Conservation (phyloP, 805 yeast genomes). For the Metschnikowia similis region DNA sequence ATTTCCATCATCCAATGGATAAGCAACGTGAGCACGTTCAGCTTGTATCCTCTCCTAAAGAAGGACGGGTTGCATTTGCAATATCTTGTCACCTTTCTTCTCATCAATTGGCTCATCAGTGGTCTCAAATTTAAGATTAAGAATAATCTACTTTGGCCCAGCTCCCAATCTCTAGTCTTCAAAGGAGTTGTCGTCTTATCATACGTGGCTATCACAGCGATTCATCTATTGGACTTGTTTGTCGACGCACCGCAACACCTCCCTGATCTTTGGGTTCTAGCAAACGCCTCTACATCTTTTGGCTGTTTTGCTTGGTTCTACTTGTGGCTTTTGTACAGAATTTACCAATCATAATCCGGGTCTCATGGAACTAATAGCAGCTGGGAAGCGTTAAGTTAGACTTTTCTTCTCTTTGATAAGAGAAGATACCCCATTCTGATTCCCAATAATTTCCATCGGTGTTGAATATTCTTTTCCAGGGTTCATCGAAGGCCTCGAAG, state of each 20-base stretch:
- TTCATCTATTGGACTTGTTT: slow-evolving; percentile 53
- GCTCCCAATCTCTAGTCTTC: slow-evolving; percentile 22
- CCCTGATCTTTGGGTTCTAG: slow-evolving; percentile 85
- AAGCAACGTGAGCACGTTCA: slow-evolving; percentile 76
- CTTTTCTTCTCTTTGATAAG: slow-evolving; percentile 1
- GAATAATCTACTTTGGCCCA: slow-evolving; percentile 21
- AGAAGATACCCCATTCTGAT: slow-evolving; percentile 66
- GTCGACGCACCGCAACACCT: slow-evolving; percentile 52
- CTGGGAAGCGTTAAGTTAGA: neutral
- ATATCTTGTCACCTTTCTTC: slow-evolving; percentile 53
- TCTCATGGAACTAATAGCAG: neutral
- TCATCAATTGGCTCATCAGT: slow-evolving; percentile 80
- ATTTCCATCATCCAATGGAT: slow-evolving; percentile 84
- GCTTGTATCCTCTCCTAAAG: slow-evolving; percentile 81
- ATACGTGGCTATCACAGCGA: slow-evolving; percentile 40
- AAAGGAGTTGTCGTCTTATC: slow-evolving; percentile 23
- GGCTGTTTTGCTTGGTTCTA: slow-evolving; percentile 72
- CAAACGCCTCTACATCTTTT: slow-evolving; percentile 70
- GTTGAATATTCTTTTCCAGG: slow-evolving; percentile 58
- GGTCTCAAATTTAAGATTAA: slow-evolving; percentile 41
- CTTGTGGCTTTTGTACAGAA: slow-evolving; percentile 70
- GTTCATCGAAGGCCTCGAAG: slow-evolving; percentile 71
- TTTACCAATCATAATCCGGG: slow-evolving; percentile 16
- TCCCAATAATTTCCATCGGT: slow-evolving; percentile 54
- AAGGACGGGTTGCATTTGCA: slow-evolving; percentile 74